Conservation (phyloP, 306 rosid genomes). For the Canavalia ensiformis region DNA sequence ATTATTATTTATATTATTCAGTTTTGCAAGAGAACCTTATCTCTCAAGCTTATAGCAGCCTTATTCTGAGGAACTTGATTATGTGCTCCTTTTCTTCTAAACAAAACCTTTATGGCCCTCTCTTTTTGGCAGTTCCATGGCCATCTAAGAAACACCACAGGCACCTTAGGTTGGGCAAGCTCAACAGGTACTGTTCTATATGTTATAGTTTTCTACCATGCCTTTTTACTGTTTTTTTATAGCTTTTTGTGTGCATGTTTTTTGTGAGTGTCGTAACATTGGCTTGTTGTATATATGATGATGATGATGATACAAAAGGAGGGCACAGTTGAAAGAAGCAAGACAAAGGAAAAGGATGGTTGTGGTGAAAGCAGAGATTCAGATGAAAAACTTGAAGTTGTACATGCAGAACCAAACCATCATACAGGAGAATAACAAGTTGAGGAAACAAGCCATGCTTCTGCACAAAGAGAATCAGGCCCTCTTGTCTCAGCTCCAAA, state of each 20-base stretch:
- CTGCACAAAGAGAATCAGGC: slow-evolving; percentile 83
- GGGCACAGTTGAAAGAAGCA: slow-evolving; percentile 54
- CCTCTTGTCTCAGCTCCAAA: slow-evolving; percentile 73
- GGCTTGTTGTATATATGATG: background rate
- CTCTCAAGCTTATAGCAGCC: slow-evolving; percentile 36
- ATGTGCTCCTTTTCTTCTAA: slow-evolving; percentile 68
- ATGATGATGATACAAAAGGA: slow-evolving; percentile 59
- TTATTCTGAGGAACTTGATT: background rate
- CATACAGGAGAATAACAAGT: slow-evolving; percentile 82
- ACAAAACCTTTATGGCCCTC: slow-evolving; percentile 45
- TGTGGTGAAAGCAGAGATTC: slow-evolving; percentile 62
- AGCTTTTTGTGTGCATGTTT: slow-evolving; percentile 1
- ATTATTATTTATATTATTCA: background rate
- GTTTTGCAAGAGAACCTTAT: slow-evolving; percentile 33
- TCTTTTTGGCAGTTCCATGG: slow-evolving; percentile 47
- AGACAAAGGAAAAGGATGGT: slow-evolving; percentile 51
- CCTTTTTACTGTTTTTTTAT: background rate
- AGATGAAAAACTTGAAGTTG: slow-evolving; percentile 81
- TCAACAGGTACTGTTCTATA: slow-evolving; percentile 62
- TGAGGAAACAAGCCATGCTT: slow-evolving; percentile 80
- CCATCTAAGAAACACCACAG: slow-evolving; percentile 53
- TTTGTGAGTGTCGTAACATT: slow-evolving; percentile 24
- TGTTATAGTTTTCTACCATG: background rate
- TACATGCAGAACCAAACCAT: slow-evolving; percentile 79
- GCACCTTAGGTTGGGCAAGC: slow-evolving; percentile 56